phyloP scores from a whole-genome alignment of 805 yeast species.

The Lipomyces starkeyi region DNA sequence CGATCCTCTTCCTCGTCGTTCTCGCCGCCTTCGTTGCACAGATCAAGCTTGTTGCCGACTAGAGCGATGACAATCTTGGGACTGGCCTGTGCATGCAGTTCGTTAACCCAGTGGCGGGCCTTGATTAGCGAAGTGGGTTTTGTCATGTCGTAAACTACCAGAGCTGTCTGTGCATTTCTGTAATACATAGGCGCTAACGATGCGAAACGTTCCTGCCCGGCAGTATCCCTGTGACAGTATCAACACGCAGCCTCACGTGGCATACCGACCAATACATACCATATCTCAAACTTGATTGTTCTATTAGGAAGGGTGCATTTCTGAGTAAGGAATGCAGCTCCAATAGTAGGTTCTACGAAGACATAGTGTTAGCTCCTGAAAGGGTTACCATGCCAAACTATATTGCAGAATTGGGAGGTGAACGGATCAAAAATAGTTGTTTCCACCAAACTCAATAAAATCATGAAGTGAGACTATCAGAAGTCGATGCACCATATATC shows the following conservation, averaged over 20 bases:
- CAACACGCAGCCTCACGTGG: constrained; percentile 1
- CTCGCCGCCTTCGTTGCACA: constrained; percentile 56
- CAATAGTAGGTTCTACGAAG: constrained; percentile 85
- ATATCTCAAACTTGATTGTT: constrained; percentile 88
- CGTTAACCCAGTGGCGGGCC: constrained; percentile 98
- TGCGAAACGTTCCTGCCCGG: constrained; percentile 97
- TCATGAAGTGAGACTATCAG: neutral
- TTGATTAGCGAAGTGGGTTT: constrained; percentile 93
- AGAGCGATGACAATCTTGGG: constrained; percentile 89
- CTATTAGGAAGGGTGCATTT: constrained; percentile 84
- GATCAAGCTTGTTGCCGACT: constrained; percentile 90
- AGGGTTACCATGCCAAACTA: neutral
- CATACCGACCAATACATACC: constrained; percentile 52
- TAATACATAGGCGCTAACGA: constrained; percentile 96
- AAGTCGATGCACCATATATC: neutral
- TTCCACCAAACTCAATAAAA: neutral
- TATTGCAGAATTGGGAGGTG: neutral
- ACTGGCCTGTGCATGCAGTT: constrained; percentile 93
- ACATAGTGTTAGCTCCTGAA: neutral
- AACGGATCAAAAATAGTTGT: neutral
- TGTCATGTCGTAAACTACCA: constrained; percentile 94
- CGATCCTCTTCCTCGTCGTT: constrained; percentile 39
- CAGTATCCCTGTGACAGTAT: constrained; percentile 67
- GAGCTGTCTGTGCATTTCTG: constrained; percentile 95
- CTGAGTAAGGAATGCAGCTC: constrained; percentile 96